Base-by-base conservation (phyloP, 345 rosid genomes). In the Eucalyptus globulus region DNA sequence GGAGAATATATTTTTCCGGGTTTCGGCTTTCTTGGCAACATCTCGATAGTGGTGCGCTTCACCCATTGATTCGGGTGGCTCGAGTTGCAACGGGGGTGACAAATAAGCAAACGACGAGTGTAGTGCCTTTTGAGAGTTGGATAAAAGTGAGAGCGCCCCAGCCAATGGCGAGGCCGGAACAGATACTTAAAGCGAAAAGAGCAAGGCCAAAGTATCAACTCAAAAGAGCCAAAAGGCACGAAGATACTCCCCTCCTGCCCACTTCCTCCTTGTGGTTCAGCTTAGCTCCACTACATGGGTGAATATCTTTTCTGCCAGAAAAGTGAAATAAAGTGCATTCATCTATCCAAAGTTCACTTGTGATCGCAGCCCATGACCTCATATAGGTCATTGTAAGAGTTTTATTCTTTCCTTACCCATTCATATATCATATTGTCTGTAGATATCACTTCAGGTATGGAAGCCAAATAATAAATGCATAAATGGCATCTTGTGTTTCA, bases 91-190 rank as follows among this genome's bases (percentile, higher is more conserved):
- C 83, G 49, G 29, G 37, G 29, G 49, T 86, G 86, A 91, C 89
- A 88, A 62, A 49, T 47, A 87, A 91, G 29, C 54, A 89, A 89
- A 90, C 89, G 80, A 90, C 80, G 45, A 88, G 87, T 83, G 53
- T 67, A 37, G 65, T 45, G 72, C 90, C 24, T 89, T 89, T 87
- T 88, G 85, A 17, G 88, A 85, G 87, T 88, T 89, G 89, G 92
- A 86, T 29, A 49, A 89, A 89, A 85, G 58, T 8, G 50, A 89
- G 72, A 80, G 34, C 16, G 34, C 85, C 67, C 89, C 45, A 87
- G 87, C 91, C 93, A 91, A 91, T 91, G 21, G 89, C 22, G 45
- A 13, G 86, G 49, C 87, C 65, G 87, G 86, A 87, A 89, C 86
- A 87, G 91, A 89, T 93, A 89, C 89, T 86, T 67, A 49, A 67